These are phyloP conservation scores for Eremomyces bilateralis DNA, from an alignment of 495 filamentous ascomycete species.

Conservation along the genomic window DNA sequence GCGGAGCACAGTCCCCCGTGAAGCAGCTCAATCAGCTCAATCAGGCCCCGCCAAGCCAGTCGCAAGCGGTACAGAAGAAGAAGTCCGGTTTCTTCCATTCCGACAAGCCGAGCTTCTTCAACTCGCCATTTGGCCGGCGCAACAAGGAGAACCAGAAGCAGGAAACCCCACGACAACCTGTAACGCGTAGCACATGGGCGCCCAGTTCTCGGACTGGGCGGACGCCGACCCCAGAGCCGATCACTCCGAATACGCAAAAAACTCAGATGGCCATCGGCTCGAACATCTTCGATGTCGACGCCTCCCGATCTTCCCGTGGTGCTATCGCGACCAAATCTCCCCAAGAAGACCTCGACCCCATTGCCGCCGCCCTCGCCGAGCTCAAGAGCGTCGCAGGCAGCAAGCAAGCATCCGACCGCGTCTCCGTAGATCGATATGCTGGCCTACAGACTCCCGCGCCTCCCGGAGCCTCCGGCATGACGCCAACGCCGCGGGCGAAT, in stretches of 20 bases:
- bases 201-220: too few species aligned
- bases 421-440: slow-evolving; percentile 85
- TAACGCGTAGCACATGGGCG: slow-evolving; percentile 40
- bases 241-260: slow-evolving; percentile 78
- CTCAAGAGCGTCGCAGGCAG: slow-evolving; percentile 71
- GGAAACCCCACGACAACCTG: slow-evolving; percentile 9
- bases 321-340: slow-evolving; percentile 8
- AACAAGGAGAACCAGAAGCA: slow-evolving; percentile 40
- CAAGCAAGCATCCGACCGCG: slow-evolving; percentile 52
- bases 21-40: too few species aligned
- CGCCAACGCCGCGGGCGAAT: slow-evolving; percentile 25
- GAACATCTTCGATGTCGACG: slow-evolving; percentile 87
- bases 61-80: slow-evolving; percentile 51
- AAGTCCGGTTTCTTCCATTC: slow-evolving; percentile 91
- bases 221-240: slow-evolving; percentile 73
- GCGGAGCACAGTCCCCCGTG: slow-evolving; percentile 41
- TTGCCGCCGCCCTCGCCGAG: slow-evolving; percentile 79
- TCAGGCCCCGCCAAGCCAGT: slow-evolving; percentile 21
- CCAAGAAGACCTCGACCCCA: slow-evolving; percentile 46
- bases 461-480: slow-evolving; percentile 14
- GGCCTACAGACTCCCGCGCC: slow-evolving; percentile 68
- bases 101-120: slow-evolving; percentile 83
- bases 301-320: slow-evolving; percentile 17
- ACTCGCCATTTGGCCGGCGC: slow-evolving; percentile 87
- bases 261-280: slow-evolving; percentile 92